phyloP scores from a whole-genome alignment of 306 rosid species.

The Ceratonia siliqua region DNA sequence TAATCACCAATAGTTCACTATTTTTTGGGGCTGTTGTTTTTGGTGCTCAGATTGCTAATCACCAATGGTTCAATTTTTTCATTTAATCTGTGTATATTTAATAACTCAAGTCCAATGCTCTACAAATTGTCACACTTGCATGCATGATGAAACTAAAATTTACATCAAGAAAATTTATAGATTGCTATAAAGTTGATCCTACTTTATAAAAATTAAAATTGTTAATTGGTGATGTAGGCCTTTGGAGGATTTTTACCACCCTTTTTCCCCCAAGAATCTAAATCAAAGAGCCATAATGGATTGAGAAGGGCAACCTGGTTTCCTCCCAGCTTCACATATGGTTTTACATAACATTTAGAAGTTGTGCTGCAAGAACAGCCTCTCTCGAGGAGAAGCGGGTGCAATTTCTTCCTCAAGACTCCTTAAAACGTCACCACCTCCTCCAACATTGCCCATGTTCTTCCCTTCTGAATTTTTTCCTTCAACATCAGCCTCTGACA shows the following conservation, averaged over 20 bases:
- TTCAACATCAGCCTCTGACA: conserved; percentile 79
- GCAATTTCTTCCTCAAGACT: conserved; percentile 97
- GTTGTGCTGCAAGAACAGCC: conserved; percentile 85
- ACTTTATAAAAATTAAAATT: too few species aligned
- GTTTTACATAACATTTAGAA: conserved; percentile 38
- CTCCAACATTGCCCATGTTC: conserved; percentile 50
- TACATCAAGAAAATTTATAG: too few species aligned
- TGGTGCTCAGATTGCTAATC: not conserved
- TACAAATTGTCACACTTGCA: conserved; percentile 11
- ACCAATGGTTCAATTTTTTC: not conserved
- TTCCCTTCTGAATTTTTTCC: conserved; percentile 65
- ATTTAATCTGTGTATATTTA: not conserved
- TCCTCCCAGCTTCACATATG: conserved; percentile 25
- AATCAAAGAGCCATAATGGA: too few species aligned
- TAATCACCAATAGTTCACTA: too few species aligned
- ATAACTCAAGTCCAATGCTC: not conserved
- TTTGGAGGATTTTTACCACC: not conserved
- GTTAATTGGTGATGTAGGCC: too few species aligned
- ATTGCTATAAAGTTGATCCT: too few species aligned
- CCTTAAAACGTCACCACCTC: conserved; percentile 73
- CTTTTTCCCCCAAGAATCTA: conserved; percentile 2
- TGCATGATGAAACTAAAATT: conserved; percentile 21
- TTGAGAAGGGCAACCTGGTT: too few species aligned
- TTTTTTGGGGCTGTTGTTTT: too few species aligned
- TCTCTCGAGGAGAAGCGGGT: conserved; percentile 91